Evolutionary conservation across 768 basidiomycete genomes (phyloP), one percentile per base, ranked within the genome.

Genomic region (Trametes meyenii): DNA sequence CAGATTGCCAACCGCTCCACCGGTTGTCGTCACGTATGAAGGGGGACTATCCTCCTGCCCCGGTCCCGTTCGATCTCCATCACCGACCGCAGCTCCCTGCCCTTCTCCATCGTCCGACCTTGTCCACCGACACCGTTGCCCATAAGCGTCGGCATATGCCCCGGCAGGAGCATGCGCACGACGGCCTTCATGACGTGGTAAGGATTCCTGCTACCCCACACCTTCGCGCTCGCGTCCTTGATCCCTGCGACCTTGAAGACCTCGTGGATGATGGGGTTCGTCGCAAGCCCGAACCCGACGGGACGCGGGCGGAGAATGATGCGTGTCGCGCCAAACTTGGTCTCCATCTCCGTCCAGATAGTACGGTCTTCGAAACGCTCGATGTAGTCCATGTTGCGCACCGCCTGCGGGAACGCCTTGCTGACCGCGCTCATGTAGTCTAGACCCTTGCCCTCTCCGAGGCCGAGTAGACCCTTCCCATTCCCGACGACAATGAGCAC

Each of bases 351-450:
- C 21, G 94, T 93, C 92, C 93, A 98, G 17, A 97, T 81, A n/a
- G 97, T 98, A 52, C 97, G 84, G 64, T 86, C 79, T 74, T 99
- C 96, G 75, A 94, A 98, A n/a, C 94, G 86, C 66, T 92, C 89
- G 56, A 99, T 93, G 69, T 81, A 89, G 74, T 98, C 97, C 89
- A 98, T 89, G 70, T 88, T 90, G 63, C 88, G 82, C 29, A 96
- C 79, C 2, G 94, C 97, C 78, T 85, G 75, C 38, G 79, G 74
- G 64, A 83, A 75, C n/a, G 89, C 82, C 71, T 87, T 85, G 48
- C 73, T 74, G 16, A 80, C 70, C 2, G 90, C 92, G 17, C 78
- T 74, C 7, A 78, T 61, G 1, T 68, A 67, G 40, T 90, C 86
- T 2, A 73, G 75, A 72, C 89, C 86, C 73, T 94, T 95, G 58